Conservation (phyloP, 2,329 filamentous ascomycete genomes). For the Hymenoscyphus infarciens region DNA sequence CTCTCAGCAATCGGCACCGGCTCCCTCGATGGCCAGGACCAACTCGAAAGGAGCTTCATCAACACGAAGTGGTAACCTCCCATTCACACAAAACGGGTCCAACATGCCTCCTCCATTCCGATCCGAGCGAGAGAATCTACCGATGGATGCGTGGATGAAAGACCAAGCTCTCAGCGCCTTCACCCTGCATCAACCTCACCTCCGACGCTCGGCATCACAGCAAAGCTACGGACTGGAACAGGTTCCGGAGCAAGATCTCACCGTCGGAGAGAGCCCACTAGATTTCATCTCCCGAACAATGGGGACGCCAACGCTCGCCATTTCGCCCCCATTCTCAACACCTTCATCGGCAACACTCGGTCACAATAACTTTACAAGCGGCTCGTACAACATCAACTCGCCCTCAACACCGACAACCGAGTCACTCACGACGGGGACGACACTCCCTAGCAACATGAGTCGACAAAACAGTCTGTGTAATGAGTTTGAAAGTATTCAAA, state of each 20-base stretch:
- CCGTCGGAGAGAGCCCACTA: conserved; percentile 26
- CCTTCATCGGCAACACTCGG: conserved; percentile 18
- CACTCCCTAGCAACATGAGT: conserved; percentile 34
- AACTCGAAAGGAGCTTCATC: conserved; percentile 31
- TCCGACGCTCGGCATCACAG: conserved; percentile 25
- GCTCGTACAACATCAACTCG: conserved; percentile 28
- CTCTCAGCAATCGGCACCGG: conserved; percentile 32
- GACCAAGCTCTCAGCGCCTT: conserved; percentile 30
- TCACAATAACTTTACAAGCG: conserved; percentile 18
- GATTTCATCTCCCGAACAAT: conserved; percentile 28
- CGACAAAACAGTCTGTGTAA: conserved; percentile 34
- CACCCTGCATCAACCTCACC: conserved; percentile 25
- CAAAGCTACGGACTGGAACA: conserved; percentile 25
- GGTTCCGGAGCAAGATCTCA: conserved; percentile 27
- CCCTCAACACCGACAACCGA: conserved; percentile 32
- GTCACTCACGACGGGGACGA: conserved; percentile 34
- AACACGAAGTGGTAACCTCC: conserved; percentile 25
- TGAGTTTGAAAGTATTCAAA: conserved; percentile 34
- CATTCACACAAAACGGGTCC: conserved; percentile 29
- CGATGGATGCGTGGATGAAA: conserved; percentile 29
- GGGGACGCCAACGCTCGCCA: conserved; percentile 21
- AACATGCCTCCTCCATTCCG: conserved; percentile 26
- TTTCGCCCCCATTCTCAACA: conserved; percentile 23
- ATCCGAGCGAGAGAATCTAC: conserved; percentile 26
- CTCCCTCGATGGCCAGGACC: conserved; percentile 30